A percentile compares a stretch with the other conserved stretches of the same genome.
These are phyloP conservation scores for Jamesozyma rosinii DNA, from an alignment of 805 yeast genomes.

Conservation along the genomic window DNA sequence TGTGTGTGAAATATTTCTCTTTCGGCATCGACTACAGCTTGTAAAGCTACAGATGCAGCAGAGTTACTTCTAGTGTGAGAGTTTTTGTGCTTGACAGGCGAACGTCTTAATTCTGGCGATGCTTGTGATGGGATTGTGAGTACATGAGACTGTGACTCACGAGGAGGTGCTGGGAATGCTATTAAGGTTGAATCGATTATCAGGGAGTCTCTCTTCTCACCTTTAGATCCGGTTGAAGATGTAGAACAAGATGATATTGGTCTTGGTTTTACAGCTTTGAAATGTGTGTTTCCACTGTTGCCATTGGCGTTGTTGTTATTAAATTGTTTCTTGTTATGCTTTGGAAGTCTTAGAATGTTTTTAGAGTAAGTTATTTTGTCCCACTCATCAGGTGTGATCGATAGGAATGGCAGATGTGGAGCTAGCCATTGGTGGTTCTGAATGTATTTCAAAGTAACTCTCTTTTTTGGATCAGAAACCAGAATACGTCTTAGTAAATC, in stretches of 20 bases:
- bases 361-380: conserved; percentile 38
- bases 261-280: conserved; percentile 6
- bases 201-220: conserved; percentile 33
- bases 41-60: conserved; percentile 59
- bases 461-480: conserved; percentile 71
- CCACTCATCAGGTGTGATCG: conserved; percentile 89
- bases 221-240: conserved; percentile 33
- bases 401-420: conserved; percentile 73
- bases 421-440: conserved; percentile 81
- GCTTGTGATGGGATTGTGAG: conserved; percentile 39
- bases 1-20: conserved; percentile 9
- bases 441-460: conserved; percentile 62
- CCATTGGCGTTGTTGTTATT: not conserved
- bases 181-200: conserved; percentile 30
- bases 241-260: conserved; percentile 30
- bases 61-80: conserved; percentile 34
- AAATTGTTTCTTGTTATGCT: conserved; percentile 8
- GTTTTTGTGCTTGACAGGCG: conserved; percentile 3
- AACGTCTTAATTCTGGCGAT: conserved; percentile 17
- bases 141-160: conserved; percentile 56
- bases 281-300: not conserved
- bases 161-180: conserved; percentile 55
- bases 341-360: conserved; percentile 9
- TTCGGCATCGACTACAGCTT: conserved; percentile 65
- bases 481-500: conserved; percentile 77